These are phyloP conservation scores for Russula emetica DNA, from an alignment of 768 basidiomycete genomes.

Conservation along the genomic window DNA sequence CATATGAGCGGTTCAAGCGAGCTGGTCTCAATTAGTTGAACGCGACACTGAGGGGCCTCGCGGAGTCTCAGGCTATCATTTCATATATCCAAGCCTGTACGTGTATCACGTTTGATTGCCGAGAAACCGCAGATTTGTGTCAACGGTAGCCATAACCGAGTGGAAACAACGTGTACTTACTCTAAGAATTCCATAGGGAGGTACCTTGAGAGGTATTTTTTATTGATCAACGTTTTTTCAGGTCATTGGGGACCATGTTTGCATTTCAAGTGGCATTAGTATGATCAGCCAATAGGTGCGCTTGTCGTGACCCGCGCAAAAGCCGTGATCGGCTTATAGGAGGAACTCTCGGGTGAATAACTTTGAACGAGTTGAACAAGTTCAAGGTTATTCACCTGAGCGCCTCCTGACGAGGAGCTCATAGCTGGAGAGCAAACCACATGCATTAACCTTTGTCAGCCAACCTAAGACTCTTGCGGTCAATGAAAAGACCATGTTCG, in stretches of 20 bases:
- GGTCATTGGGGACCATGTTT: not conserved
- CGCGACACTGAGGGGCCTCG: conserved; percentile 43
- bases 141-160: conserved; percentile 41
- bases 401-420: not conserved
- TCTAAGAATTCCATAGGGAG: not conserved
- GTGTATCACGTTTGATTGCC: conserved; percentile 44
- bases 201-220: not conserved
- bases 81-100: conserved; percentile 35
- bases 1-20: conserved; percentile 51
- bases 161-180: conserved; percentile 24
- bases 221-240: not conserved
- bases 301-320: not conserved
- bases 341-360: no score
- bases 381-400: not conserved
- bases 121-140: conserved; percentile 48
- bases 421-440: not conserved
- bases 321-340: not conserved
- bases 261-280: not conserved
- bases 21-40: conserved; percentile 69
- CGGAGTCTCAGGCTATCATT: conserved; percentile 34
- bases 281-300: not conserved
- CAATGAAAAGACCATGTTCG: not conserved
- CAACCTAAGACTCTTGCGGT: not conserved
- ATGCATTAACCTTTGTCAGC: not conserved
- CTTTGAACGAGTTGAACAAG: no score